Conservation (phyloP, 139 green algal species). For the Volvox africanus region DNA sequence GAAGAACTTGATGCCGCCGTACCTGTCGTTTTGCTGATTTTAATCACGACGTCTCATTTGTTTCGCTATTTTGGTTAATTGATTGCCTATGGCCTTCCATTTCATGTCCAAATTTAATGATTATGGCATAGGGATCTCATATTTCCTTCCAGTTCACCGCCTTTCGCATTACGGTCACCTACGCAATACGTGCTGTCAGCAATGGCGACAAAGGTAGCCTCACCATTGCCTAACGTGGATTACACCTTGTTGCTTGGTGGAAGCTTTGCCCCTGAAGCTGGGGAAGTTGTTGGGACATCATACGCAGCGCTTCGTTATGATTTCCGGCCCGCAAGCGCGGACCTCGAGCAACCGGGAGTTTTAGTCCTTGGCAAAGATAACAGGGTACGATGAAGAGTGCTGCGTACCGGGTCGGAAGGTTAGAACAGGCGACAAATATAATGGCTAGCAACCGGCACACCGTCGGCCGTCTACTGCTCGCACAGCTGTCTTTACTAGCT, state of each 20-base stretch:
- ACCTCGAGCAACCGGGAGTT: conserved; percentile 32
- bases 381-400: neutral
- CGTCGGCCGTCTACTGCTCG: no score
- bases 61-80: no score
- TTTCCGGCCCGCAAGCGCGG: conserved; percentile 31
- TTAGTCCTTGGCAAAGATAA: conserved; percentile 34
- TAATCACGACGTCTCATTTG: no score
- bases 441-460: neutral
- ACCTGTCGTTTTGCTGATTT: no score
- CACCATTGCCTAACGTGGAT: neutral
- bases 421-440: neutral
- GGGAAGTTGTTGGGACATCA: neutral
- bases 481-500: no score
- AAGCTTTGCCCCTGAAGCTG: conserved; percentile 10
- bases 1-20: no score
- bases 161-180: neutral
- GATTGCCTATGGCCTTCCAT: no score
- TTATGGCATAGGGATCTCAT: no score
- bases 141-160: neutral
- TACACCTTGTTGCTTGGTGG: neutral
- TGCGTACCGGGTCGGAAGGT: neutral
- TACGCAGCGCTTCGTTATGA: conserved; percentile 34
- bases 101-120: no score
- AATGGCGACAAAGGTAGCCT: conserved; percentile 19
- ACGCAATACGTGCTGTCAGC: neutral